Evolutionary conservation across 345 rosid genomes (phyloP).

Genomic region (Salix purpurea): DNA sequence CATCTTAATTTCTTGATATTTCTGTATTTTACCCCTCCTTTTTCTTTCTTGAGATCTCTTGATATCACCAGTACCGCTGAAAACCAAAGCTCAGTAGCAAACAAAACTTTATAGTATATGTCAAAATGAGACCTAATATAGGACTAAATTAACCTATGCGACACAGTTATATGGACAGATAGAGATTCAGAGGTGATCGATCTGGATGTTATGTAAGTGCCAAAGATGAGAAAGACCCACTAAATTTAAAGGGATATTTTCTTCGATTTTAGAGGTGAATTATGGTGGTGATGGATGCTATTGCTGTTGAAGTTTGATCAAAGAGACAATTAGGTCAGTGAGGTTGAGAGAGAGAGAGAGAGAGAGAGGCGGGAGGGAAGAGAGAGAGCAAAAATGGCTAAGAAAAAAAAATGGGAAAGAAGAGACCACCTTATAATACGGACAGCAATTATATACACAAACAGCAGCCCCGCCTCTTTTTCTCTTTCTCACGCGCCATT

Average conservation of each 20-base stretch:
- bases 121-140: background rate
- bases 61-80: too few species aligned
- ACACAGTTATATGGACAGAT: background rate
- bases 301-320: background rate
- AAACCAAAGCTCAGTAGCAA: conserved; percentile 8
- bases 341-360: conserved; percentile 18
- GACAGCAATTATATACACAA: conserved; percentile 43
- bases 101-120: background rate
- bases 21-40: background rate
- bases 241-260: background rate
- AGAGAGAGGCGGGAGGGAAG: conserved; percentile 32
- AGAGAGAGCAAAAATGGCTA: conserved; percentile 42
- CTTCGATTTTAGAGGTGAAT: background rate
- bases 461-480: conserved; percentile 16
- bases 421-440: conserved; percentile 25
- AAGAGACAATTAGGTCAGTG: conserved; percentile 39
- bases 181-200: background rate
- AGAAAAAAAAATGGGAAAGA: background rate
- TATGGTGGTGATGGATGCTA: conserved; percentile 1
- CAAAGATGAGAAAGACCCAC: background rate
- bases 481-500: conserved; percentile 19
- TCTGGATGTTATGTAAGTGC: background rate
- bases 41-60: background rate
- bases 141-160: background rate
- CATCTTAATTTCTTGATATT: conserved; percentile 25